Evolutionary conservation across 352 stramenopile species (phyloP).

Genomic region (Phytophthora cryptogea): DNA sequence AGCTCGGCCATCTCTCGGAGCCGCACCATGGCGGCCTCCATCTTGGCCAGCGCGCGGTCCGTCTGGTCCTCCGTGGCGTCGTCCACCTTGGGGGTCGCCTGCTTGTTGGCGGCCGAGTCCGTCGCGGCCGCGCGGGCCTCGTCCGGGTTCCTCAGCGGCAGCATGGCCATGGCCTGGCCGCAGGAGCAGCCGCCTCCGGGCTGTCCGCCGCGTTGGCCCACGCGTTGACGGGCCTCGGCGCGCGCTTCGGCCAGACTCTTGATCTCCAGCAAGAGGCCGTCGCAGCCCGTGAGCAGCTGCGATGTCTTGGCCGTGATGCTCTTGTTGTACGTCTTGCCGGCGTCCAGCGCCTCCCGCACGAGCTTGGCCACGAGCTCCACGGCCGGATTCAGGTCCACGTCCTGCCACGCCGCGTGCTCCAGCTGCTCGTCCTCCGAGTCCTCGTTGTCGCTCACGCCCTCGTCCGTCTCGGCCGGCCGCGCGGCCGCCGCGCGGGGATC

Average conservation of each 20-base stretch:
- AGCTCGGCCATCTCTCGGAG: conserved; percentile 79
- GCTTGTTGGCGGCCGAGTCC: conserved; percentile 10
- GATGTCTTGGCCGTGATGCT: conserved; percentile 84
- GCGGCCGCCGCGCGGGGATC: conserved; percentile 10
- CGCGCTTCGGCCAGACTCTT: conserved; percentile 70
- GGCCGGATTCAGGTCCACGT: conserved; percentile 83
- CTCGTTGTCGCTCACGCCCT: conserved; percentile 75
- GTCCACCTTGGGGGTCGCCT: conserved; percentile 38
- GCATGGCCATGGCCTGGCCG: conserved; percentile 62
- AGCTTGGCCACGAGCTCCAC: conserved; percentile 70
- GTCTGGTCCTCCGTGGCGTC: conserved; percentile 78
- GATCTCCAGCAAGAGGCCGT: conserved; percentile 73
- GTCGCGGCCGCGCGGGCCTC: conserved; percentile 20
- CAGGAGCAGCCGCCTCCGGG: conserved; percentile 56
- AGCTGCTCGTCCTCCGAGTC: conserved; percentile 85
- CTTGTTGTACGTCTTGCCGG: conserved; percentile 87
- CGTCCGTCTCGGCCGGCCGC: conserved; percentile 29
- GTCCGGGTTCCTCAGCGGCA: conserved; percentile 43
- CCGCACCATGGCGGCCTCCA: conserved; percentile 72
- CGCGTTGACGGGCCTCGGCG: conserved; percentile 51
- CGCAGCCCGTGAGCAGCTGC: conserved; percentile 76
- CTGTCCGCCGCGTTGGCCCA: conserved; percentile 34
- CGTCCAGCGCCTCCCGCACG: conserved; percentile 71
- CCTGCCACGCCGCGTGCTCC: conserved; percentile 76
- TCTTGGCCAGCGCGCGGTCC: conserved; percentile 74